Evolutionary conservation across 495 filamentous ascomycete species (phyloP).

Genomic region (Durotheca rogersii): DNA sequence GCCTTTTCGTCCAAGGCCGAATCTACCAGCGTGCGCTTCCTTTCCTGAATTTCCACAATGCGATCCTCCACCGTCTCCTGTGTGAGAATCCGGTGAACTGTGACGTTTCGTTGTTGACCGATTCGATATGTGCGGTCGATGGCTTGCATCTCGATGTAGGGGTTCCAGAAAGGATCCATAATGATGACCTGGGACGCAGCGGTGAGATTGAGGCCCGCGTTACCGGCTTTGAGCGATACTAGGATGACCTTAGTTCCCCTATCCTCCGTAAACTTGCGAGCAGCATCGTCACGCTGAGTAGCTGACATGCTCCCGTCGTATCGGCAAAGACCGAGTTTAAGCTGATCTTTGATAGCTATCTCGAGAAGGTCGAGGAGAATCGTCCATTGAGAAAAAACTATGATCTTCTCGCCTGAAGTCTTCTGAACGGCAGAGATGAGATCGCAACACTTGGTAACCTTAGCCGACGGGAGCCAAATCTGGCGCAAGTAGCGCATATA

Average conservation of each 20-base stretch:
- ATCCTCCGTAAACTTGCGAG: constrained; percentile 68
- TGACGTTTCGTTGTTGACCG: constrained; percentile 73
- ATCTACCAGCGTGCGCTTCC: constrained; percentile 75
- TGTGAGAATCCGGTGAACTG: constrained; percentile 77
- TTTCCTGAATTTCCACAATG: constrained; percentile 76
- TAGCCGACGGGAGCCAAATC: constrained; percentile 72
- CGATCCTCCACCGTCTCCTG: constrained; percentile 81
- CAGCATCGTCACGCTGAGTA: constrained; percentile 66
- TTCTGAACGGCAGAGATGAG: constrained; percentile 53
- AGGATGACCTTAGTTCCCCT: constrained; percentile 72
- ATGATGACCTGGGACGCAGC: constrained; percentile 85
- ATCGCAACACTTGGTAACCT: constrained; percentile 73
- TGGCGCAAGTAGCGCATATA: constrained; percentile 69
- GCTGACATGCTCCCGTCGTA: constrained; percentile 85
- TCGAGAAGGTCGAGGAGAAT: constrained; percentile 83
- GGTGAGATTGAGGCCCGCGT: constrained; percentile 83
- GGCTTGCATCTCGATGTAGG: constrained; percentile 89
- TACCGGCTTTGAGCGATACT: constrained; percentile 86
- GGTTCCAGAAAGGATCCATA: constrained; percentile 94
- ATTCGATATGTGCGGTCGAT: constrained; percentile 90
- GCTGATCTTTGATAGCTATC: constrained; percentile 62
- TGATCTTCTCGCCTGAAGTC: constrained; percentile 67
- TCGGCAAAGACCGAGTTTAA: constrained; percentile 53
- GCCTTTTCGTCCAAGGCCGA: constrained; percentile 77
- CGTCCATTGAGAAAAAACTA: constrained; percentile 91